phyloP scores from a whole-genome alignment of 2,329 filamentous ascomycete genomes.

The Botrytis sinoallii region DNA sequence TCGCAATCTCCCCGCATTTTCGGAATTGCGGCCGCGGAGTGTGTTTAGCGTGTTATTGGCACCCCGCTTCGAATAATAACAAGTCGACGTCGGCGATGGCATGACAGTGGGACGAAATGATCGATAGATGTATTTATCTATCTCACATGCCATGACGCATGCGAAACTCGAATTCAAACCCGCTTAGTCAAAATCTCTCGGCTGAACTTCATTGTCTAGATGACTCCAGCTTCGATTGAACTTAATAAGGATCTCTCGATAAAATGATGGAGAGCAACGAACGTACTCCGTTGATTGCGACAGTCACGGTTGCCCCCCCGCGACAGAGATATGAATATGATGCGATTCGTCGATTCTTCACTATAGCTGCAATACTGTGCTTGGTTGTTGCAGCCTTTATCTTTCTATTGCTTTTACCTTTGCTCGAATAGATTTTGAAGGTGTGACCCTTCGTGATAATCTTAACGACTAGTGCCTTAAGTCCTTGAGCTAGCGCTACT shows the following conservation, averaged over 20 bases:
- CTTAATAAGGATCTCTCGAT: background rate
- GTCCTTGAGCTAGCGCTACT: background rate
- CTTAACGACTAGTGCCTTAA: background rate
- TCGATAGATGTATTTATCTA: background rate
- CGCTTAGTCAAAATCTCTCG: background rate
- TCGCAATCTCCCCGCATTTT: constrained; percentile 1
- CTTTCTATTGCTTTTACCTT: constrained; percentile 48
- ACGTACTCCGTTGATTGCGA: constrained; percentile 64
- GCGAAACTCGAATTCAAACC: background rate
- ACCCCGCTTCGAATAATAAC: background rate
- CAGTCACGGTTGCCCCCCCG: constrained; percentile 53
- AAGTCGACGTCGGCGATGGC: background rate
- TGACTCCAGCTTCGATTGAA: background rate
- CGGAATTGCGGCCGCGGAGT: constrained; percentile 9
- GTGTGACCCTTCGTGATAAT: background rate
- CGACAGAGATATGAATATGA: constrained; percentile 57
- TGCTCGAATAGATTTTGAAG: constrained; percentile 31
- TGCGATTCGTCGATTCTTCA: constrained; percentile 63
- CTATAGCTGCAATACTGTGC: constrained; percentile 55
- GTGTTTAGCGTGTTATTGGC: background rate
- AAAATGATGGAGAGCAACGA: constrained; percentile 38
- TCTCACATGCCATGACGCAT: background rate
- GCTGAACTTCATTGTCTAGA: background rate
- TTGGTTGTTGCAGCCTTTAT: constrained; percentile 42
- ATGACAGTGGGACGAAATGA: background rate